phyloP scores from a whole-genome alignment of 2,329 filamentous ascomycete species.

The Fusarium burgessii region DNA sequence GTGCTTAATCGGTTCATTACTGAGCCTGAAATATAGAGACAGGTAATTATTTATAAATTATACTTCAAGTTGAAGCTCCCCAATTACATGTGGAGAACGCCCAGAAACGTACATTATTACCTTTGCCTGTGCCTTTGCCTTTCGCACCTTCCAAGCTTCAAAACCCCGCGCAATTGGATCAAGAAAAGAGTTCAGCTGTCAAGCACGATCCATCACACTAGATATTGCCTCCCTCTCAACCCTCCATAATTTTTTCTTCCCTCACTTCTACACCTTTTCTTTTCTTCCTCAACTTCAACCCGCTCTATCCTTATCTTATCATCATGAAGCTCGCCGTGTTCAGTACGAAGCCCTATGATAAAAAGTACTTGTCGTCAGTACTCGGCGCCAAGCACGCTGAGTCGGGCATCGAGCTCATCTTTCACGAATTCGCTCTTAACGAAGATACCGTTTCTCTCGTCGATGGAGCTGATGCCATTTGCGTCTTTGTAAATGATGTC shows the following conservation, averaged over 20 bases:
- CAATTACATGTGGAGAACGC: slow-evolving; percentile 37
- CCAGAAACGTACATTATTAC: slow-evolving; percentile 17
- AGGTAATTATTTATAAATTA: background rate
- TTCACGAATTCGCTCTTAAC: slow-evolving; percentile 69
- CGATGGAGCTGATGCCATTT: slow-evolving; percentile 66
- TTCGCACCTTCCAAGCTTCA: slow-evolving; percentile 25
- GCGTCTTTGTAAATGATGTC: slow-evolving; percentile 76
- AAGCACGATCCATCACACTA: background rate
- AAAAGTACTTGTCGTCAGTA: slow-evolving; percentile 62
- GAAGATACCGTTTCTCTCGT: slow-evolving; percentile 68
- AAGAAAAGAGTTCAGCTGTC: slow-evolving; percentile 19
- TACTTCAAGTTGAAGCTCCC: slow-evolving; percentile 17
- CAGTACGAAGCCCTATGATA: slow-evolving; percentile 74
- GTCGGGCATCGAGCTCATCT: slow-evolving; percentile 61
- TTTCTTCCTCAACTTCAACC: background rate
- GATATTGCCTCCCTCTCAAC: background rate
- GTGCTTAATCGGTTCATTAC: background rate
- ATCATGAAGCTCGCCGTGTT: slow-evolving; percentile 72
- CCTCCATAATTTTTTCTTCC: background rate
- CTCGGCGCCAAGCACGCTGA: slow-evolving; percentile 51
- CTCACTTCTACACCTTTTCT: background rate
- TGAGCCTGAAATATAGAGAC: background rate
- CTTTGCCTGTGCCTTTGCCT: background rate
- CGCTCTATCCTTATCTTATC: background rate
- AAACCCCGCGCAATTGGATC: slow-evolving; percentile 33